Evolutionary conservation across 495 filamentous ascomycete genomes (phyloP).

Genomic region (Extremus antarcticus): DNA sequence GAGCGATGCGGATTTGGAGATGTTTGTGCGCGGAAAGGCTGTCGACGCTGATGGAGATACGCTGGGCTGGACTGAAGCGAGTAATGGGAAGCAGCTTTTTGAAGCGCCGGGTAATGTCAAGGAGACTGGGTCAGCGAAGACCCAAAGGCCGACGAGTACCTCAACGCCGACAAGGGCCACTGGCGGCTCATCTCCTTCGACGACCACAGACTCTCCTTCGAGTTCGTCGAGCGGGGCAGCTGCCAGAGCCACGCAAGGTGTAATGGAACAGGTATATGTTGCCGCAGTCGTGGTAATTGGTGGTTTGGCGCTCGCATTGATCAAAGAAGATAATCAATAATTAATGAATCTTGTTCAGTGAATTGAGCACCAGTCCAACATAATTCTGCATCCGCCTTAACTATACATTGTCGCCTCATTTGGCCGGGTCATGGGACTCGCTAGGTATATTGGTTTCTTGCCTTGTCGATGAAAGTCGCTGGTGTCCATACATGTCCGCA

Average conservation of each 20-base stretch:
- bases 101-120: conserved; percentile 9
- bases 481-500: too few relatives aligned
- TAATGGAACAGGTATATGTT: background rate
- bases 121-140: conserved; percentile 3
- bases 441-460: too few relatives aligned
- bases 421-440: too few relatives aligned
- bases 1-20: background rate
- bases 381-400: too few relatives aligned
- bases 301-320: background rate
- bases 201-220: background rate
- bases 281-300: background rate
- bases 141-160: background rate
- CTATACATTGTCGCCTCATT: too few relatives aligned
- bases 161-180: background rate
- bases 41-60: background rate
- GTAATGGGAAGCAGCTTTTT: conserved; percentile 2
- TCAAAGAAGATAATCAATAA: too few relatives aligned
- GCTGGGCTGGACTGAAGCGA: conserved; percentile 10
- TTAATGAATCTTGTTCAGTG: too few relatives aligned
- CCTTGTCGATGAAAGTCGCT: too few relatives aligned
- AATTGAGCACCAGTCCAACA: too few relatives aligned
- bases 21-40: conserved; percentile 9
- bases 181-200: background rate
- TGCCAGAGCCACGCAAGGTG: background rate
- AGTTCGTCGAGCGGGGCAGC: background rate